Conservation (phyloP, 177 flowering plant species). For the Vitis hybrid region DNA sequence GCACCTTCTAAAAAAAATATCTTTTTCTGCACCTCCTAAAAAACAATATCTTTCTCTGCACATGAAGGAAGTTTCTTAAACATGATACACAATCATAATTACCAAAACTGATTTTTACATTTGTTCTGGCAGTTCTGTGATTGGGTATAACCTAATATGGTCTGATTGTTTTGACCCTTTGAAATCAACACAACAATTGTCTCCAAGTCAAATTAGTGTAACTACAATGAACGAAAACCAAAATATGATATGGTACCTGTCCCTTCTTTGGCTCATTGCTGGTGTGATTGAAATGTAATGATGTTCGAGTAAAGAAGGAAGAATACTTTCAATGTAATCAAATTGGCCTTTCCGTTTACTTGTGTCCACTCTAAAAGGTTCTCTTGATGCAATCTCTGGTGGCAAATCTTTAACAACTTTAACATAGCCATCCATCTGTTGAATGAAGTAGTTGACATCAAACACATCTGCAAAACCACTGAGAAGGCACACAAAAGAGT, state of each 20-base stretch:
- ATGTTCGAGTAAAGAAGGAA: slow-evolving; percentile 76
- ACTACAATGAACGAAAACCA: background rate
- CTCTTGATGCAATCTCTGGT: slow-evolving; percentile 57
- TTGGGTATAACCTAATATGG: too few species aligned
- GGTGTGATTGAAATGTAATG: slow-evolving; percentile 86
- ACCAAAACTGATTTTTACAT: too few species aligned
- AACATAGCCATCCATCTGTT: slow-evolving; percentile 66
- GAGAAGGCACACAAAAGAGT: slow-evolving; percentile 21
- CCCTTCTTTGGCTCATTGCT: slow-evolving; percentile 90
- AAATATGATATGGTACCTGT: slow-evolving; percentile 51
- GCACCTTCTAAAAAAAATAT: too few species aligned
- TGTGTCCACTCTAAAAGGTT: slow-evolving; percentile 78
- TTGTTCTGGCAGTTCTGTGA: too few species aligned
- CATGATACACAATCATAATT: too few species aligned
- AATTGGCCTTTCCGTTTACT: slow-evolving; percentile 95
- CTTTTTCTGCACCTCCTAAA: too few species aligned
- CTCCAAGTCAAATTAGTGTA: background rate
- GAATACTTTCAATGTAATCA: slow-evolving; percentile 88
- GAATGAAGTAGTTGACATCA: slow-evolving; percentile 91
- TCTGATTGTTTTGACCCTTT: too few species aligned
- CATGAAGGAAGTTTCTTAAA: too few species aligned
- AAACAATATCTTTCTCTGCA: too few species aligned
- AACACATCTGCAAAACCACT: slow-evolving; percentile 99
- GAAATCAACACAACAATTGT: too few species aligned
- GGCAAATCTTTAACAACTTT: slow-evolving; percentile 77